A percentile compares a stretch with the other conserved stretches of the same genome.
Evolutionary conservation across 2,329 filamentous ascomycete species (phyloP).

Genomic region (Madurella fahalii): DNA sequence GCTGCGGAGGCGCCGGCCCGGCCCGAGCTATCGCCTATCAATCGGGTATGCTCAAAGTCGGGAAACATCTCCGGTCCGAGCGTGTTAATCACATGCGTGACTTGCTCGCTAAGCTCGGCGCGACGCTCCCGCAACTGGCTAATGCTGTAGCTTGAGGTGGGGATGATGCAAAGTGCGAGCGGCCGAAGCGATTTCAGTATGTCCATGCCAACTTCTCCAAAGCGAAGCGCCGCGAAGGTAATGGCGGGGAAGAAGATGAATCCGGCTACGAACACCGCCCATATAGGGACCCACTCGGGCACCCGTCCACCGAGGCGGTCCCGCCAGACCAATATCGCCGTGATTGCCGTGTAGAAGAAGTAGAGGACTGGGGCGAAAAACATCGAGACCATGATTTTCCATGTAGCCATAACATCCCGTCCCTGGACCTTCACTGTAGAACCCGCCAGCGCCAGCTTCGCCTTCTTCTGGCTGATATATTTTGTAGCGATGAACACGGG

Average conservation of each 20-base stretch:
- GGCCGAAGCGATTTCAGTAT: conserved; percentile 92
- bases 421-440: conserved; percentile 87
- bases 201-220: conserved; percentile 98
- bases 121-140: conserved; percentile 70
- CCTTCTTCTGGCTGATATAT: conserved; percentile 75
- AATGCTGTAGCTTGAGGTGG: conserved; percentile 78
- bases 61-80: conserved; percentile 94
- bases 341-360: conserved; percentile 70
- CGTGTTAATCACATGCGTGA: conserved; percentile 90
- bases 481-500: conserved; percentile 85
- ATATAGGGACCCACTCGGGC: conserved; percentile 75
- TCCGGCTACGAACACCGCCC: conserved; percentile 68
- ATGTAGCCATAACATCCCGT: conserved; percentile 86
- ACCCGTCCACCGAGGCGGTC: conserved; percentile 81
- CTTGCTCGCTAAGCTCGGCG: conserved; percentile 70
- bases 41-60: conserved; percentile 80
- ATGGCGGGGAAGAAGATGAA: conserved; percentile 80
- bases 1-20: conserved; percentile 31
- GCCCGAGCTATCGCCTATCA: conserved; percentile 55
- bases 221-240: conserved; percentile 88
- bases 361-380: conserved; percentile 79
- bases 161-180: conserved; percentile 78
- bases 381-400: conserved; percentile 87
- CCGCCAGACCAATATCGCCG: conserved; percentile 72
- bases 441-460: conserved; percentile 75